A percentile compares a stretch with the other conserved stretches of the same genome.
Evolutionary conservation across 176 grass and related monocot genomes (phyloP).

Genomic region (Pontederia crassipes): DNA sequence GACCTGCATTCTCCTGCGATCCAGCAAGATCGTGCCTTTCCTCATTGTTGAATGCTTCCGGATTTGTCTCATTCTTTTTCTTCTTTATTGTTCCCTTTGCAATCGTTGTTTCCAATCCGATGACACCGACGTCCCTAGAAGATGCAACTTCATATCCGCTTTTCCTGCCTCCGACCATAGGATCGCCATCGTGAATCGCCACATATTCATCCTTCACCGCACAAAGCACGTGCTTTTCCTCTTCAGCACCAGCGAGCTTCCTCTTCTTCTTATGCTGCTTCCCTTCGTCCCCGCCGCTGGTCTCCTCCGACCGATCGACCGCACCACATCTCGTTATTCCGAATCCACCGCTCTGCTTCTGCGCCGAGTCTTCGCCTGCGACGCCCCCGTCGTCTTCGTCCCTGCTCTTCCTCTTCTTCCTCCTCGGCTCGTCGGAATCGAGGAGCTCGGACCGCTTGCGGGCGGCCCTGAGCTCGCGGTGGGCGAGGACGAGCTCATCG

Average conservation of each 20-base stretch:
- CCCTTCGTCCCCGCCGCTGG: too few species aligned
- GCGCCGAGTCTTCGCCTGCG: neutral
- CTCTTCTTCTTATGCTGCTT: too few species aligned
- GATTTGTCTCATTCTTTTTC: neutral
- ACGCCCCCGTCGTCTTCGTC: neutral
- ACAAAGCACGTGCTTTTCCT: too few species aligned
- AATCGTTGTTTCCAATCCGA: neutral
- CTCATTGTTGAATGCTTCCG: neutral
- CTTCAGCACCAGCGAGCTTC: too few species aligned
- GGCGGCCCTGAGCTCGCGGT: constrained; percentile 2
- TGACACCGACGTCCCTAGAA: neutral
- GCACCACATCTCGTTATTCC: too few species aligned
- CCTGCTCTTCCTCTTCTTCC: neutral
- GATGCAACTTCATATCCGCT: too few species aligned
- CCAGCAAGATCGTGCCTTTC: neutral
- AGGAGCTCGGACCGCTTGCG: neutral
- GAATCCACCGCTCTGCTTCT: neutral
- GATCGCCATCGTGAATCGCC: neutral
- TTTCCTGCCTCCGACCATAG: too few species aligned
- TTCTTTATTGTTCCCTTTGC: neutral
- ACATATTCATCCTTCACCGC: neutral
- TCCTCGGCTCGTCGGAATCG: neutral
- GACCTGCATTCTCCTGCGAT: neutral
- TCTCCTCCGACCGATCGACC: too few species aligned
- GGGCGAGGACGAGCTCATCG: constrained; percentile 19